Evolutionary conservation across 23 red algal genomes (phyloP).

Genomic region (Agarophyton chilense): DNA sequence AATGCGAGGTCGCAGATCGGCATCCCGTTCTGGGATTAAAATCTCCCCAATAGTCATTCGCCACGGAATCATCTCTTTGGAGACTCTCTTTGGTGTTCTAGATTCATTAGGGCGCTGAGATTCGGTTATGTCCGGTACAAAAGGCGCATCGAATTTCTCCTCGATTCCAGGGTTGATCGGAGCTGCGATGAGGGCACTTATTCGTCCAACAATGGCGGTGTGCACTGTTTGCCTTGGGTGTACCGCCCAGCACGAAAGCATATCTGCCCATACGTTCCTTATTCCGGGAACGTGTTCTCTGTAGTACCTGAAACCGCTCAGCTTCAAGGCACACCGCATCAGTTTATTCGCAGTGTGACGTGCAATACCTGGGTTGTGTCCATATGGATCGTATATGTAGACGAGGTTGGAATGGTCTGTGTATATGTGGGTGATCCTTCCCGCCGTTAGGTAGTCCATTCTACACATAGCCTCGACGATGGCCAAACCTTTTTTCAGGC

Average conservation of each 20-base stretch:
- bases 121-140: neutral
- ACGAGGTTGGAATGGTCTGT: slow-evolving; percentile 22
- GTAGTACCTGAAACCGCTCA: neutral
- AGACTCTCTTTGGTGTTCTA: neutral
- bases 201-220: neutral
- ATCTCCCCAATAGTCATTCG: neutral
- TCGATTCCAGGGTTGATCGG: neutral
- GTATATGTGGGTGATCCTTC: neutral
- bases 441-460: slow-evolving; percentile 15
- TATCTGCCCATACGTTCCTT: slow-evolving; percentile 12
- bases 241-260: neutral
- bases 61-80: neutral
- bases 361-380: neutral
- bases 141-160: slow-evolving; percentile 34
- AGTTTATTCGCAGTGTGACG: neutral
- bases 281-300: neutral
- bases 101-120: neutral
- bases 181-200: neutral
- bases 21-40: slow-evolving; percentile 3
- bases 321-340: neutral
- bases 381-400: slow-evolving; percentile 22
- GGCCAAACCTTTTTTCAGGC: neutral
- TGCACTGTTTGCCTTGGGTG: neutral
- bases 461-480: slow-evolving; percentile 1
- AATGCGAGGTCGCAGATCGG: neutral